Evolutionary conservation across 2,329 filamentous ascomycete species (phyloP), one percentile per base, ranked within the genome.

Genomic region (Trichoderma atroviride): DNA sequence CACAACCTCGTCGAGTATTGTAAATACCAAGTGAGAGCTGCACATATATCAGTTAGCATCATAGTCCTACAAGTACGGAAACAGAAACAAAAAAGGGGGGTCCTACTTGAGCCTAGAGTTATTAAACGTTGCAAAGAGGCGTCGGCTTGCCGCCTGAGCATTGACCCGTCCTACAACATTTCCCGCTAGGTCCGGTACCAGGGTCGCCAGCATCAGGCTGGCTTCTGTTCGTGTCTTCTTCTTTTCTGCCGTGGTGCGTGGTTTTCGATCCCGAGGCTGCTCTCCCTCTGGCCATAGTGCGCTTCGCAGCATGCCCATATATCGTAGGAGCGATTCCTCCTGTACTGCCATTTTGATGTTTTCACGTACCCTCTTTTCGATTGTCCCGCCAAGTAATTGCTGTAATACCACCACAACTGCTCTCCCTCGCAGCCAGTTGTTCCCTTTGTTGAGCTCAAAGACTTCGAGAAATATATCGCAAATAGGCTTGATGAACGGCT

Each of bases 401-500:
- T 99, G 96, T 24, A 99, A 85, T 2, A 99, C 95, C 11, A 99
- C 94, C 5, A 99, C 95, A 1, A 98, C 96, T 0, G 96, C 96
- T 27, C 96, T 90, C 0, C 96, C 96, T 52, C 96, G 92, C 4
- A 99, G 88, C 96, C 96, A 99, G 79, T 97, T 98, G 80, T 96
- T 97, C 52, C 95, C 94, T 71, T 91, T 90, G 79, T 97, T 97
- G 50, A 99, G 86, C 76, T 97, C 94, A 76, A 99, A 99, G 0
- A 94, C 88, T 78, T 99, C 96, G 19, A 99, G 87, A 81, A 99
- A 99, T 70, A 99, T 90, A 79, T 99, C 96, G 80, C 94, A 97
- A 71, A 99, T 97, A 4, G 96, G 96, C 78, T 97, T 99, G 75
- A 99, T 96, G 76, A 99, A 98, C 0, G 96, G 96, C 77, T 97